Evolutionary conservation across 345 rosid species (phyloP).

Genomic region (Carallia pectinifolia): DNA sequence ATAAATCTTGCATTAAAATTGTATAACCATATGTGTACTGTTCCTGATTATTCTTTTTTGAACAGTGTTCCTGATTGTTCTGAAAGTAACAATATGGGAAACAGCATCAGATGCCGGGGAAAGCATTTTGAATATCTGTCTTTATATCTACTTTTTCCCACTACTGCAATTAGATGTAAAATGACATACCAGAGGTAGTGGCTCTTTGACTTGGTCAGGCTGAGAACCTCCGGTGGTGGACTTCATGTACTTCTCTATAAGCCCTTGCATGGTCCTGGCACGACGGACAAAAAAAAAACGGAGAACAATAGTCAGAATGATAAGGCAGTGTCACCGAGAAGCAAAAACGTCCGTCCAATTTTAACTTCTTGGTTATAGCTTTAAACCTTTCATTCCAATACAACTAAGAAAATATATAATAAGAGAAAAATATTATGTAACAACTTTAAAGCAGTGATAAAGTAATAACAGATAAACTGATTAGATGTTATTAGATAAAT

Average conservation of each 20-base stretch:
- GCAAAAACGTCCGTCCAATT: background rate
- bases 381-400: background rate
- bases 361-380: too few relatives aligned
- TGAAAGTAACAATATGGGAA: too few relatives aligned
- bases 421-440: too few relatives aligned
- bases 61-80: too few relatives aligned
- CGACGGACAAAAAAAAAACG: background rate
- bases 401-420: too few relatives aligned
- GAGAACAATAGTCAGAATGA: background rate
- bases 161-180: background rate
- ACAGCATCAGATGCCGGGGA: constrained; percentile 4
- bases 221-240: constrained; percentile 36
- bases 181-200: constrained; percentile 32
- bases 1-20: too few relatives aligned
- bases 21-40: too few relatives aligned
- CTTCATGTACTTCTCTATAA: constrained; percentile 38
- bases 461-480: too few relatives aligned
- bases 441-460: too few relatives aligned
- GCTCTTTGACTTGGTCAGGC: constrained; percentile 20
- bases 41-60: too few relatives aligned
- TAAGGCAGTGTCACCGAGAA: background rate
- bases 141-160: background rate
- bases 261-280: constrained; percentile 39
- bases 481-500: too few relatives aligned
- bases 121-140: background rate